Evolutionary conservation across 495 filamentous ascomycete species (phyloP), one percentile per base, ranked within the genome.

Genomic region (Tuber calosporum): DNA sequence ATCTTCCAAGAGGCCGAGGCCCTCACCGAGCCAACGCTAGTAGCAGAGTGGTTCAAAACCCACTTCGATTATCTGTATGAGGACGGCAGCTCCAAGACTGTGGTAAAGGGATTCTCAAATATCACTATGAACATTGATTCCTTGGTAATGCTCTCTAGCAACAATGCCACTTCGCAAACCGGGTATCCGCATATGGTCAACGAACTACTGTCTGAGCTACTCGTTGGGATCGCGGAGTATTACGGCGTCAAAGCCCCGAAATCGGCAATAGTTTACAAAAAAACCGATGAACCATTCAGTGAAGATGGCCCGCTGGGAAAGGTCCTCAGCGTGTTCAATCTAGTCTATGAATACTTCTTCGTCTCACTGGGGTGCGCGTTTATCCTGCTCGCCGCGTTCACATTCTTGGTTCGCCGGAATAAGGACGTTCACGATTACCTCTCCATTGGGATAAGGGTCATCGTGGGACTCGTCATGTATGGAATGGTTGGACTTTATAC

Each of bases 391-490:
- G 79, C 70, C n/a, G 66, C 80, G 26, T 76, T 81, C 39, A 73
- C 71, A 17, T 72, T 81, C 26, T 70, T 81, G 37, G 79, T 81
- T 4, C 42, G 79, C 19, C 69, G 79, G 42, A 74, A 77, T 15
- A 81, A 79, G 79, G 79, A 81, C 30, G 40, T 80, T 42, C 79
- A 69, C 39, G 79, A 81, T 43, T 81, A 81, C 53, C 66, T 79
- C 34, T 73, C 75, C 11, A 77, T 81, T 20, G 58, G 43, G 13
- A 42, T 81, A 39, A 72, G 79, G 39, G 71, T 81, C 37, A 34
- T 34, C 9, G 41, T 79, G 5, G 75, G 36, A 6, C 11, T 67
- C 17, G 43, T 66, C 15, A 79, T 81, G 41, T 22, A 72, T 15
- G 42, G 53, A 11, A 75, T 80, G 74, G 17, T 78, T 22, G 76